phyloP scores from a whole-genome alignment of 495 filamentous ascomycete genomes.

The Penicillium lividum region DNA sequence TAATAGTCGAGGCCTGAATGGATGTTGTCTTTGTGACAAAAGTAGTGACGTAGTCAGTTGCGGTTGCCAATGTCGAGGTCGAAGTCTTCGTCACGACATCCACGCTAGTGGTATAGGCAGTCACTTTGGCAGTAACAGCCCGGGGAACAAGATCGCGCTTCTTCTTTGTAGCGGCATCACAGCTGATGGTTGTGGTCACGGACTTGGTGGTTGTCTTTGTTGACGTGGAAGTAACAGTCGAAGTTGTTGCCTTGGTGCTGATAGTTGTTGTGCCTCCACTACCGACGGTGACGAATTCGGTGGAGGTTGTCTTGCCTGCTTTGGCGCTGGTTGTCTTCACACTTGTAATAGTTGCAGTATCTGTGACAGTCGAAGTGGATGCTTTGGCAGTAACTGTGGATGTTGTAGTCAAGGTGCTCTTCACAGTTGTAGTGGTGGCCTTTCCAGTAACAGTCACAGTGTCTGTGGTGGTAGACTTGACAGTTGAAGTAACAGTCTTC shows the following conservation, averaged over 20 bases:
- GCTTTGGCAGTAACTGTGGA: slow-evolving; percentile 1
- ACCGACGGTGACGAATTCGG: background rate
- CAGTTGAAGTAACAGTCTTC: slow-evolving; percentile 3
- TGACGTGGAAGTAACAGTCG: slow-evolving; percentile 7
- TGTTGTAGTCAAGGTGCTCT: slow-evolving; percentile 7
- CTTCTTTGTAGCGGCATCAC: slow-evolving; percentile 4
- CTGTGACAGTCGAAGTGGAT: slow-evolving; percentile 4
- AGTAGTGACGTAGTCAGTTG: slow-evolving; percentile 6
- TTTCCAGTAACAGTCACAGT: slow-evolving; percentile 7
- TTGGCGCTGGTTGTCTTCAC: slow-evolving; percentile 6
- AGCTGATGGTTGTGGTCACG: slow-evolving; percentile 10
- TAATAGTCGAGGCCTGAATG: slow-evolving; percentile 3
- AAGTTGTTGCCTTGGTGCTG: slow-evolving; percentile 11
- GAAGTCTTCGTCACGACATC: slow-evolving; percentile 4
- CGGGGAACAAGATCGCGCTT: slow-evolving; percentile 6
- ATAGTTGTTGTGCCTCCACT: slow-evolving; percentile 10
- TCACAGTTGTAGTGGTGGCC: slow-evolving; percentile 7
- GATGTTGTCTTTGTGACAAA: slow-evolving; percentile 11
- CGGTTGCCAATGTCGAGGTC: background rate
- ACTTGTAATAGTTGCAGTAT: slow-evolving; percentile 1
- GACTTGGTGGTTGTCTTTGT: slow-evolving; percentile 9
- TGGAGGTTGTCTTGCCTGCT: background rate
- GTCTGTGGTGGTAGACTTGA: slow-evolving; percentile 5
- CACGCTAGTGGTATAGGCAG: slow-evolving; percentile 6
- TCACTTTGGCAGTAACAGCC: background rate